phyloP scores from a whole-genome alignment of 192 early-diverging fungal species.

The Radiomyces spectabilis region DNA sequence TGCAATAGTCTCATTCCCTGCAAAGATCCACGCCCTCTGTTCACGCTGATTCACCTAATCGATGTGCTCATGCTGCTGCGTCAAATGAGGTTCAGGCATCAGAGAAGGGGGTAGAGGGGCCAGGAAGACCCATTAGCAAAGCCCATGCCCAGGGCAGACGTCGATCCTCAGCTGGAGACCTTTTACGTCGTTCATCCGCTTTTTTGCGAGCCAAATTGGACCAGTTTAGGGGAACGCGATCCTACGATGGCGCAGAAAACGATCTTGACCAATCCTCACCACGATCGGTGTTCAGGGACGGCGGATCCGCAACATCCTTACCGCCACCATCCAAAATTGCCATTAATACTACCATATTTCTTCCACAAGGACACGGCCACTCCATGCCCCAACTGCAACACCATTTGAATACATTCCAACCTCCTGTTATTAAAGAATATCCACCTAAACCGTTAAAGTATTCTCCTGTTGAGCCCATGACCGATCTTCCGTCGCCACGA shows the following conservation, averaged over 20 bases:
- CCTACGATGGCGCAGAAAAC: not conserved
- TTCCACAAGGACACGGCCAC: no score
- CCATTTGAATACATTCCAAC: conserved; percentile 11
- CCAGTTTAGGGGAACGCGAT: not conserved
- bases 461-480: conserved; percentile 17
- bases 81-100: no score
- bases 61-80: no score
- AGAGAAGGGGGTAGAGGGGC: no score
- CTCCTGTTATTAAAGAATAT: conserved; percentile 25
- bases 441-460: conserved; percentile 24
- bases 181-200: conserved; percentile 9
- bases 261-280: not conserved
- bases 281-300: no score
- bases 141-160: not conserved
- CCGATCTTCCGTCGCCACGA: not conserved
- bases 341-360: conserved; percentile 27
- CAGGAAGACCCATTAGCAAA: no score
- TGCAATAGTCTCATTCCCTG: no score
- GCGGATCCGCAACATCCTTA: not conserved
- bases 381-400: conserved; percentile 2
- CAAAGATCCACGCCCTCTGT: no score
- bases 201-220: conserved; percentile 2
- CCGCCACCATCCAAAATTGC: conserved; percentile 15
- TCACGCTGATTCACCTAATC: no score
- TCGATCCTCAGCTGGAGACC: not conserved